phyloP scores from a whole-genome alignment of 164 flowering plant genomes.

The Stephania yunnanensis region DNA sequence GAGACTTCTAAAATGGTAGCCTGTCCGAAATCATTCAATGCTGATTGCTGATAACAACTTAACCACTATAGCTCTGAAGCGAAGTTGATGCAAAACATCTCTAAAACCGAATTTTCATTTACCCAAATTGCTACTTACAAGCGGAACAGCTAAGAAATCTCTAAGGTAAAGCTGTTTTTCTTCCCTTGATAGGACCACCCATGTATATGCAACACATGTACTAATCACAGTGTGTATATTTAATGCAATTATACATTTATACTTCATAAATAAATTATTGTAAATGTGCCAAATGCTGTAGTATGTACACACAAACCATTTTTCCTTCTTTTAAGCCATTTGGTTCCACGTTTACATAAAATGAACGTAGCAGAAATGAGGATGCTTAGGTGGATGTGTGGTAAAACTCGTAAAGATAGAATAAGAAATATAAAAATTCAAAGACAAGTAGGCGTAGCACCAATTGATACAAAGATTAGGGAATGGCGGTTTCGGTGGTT shows the following conservation, averaged over 20 bases:
- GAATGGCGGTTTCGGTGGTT: too few relatives aligned
- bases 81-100: neutral
- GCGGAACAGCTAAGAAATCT: neutral
- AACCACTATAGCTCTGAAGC: neutral
- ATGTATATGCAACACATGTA: neutral
- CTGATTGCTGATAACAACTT: neutral
- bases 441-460: too few relatives aligned
- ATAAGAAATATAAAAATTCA: too few relatives aligned
- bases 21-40: neutral
- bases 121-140: neutral
- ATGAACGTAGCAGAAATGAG: too few relatives aligned
- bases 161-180: neutral
- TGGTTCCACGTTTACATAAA: too few relatives aligned
- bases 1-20: neutral
- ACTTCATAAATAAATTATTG: neutral
- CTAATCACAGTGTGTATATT: neutral
- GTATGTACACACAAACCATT: too few relatives aligned
- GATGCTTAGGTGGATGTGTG: too few relatives aligned
- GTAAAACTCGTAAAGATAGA: too few relatives aligned
- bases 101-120: neutral
- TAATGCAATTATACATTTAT: too few relatives aligned
- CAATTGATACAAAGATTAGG: too few relatives aligned
- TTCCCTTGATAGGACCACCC: neutral
- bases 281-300: neutral
- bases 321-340: too few relatives aligned